Base-by-base conservation (phyloP, 352 stramenopile genomes). In the Phytophthora pinifolia region DNA sequence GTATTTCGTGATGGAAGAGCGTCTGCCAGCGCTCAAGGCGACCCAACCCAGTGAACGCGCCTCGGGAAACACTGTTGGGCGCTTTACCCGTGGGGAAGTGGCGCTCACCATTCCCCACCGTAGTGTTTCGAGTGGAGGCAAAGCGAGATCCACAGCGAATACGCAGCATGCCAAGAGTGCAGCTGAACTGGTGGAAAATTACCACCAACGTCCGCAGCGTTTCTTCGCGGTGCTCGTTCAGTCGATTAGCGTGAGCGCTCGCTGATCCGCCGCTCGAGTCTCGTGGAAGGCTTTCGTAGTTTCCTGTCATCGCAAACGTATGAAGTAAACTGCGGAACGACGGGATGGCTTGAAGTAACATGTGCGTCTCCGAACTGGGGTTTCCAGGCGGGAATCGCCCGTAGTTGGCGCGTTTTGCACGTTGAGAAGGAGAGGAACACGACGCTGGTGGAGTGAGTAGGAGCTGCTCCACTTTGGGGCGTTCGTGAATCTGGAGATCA, bases 401-500 rank as follows among this genome's bases (percentile, higher is more conserved):
- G 38, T 35, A 17, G 8, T 37, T 15, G 22, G 22, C 4, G 4
- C 35, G 30, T n/a, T 53, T 48, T 18, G n/a, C 18, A 5, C 41
- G 29, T n/a, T 60, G 53, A 12, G 56, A 17, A 22, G 56, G 46
- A 36, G 62, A 52, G 10, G 38, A 35, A 35, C 14, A 43, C 6
- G 20, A 49, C 20, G 47, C 25, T 35, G 54, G 54, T 29, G 59
- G 53, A 4, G 59, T 67, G 1, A 67, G 39, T 18, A 67, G 20
- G 4, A 68, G 32, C 15, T 64, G 54, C 14, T 68, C 60, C 5
- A 64, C 60, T 48, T 68, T 68, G 3, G 60, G 54, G 4, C 59
- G 44, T 14, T 67, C 47, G n/a, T 68, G 47, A 34, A 65, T 62
- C 6, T 71, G 54, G n/a, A 76, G 38, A 54, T 79, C 70, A n/a